Evolutionary conservation across 768 basidiomycete genomes (phyloP).

Genomic region (Floccularia luteovirens): DNA sequence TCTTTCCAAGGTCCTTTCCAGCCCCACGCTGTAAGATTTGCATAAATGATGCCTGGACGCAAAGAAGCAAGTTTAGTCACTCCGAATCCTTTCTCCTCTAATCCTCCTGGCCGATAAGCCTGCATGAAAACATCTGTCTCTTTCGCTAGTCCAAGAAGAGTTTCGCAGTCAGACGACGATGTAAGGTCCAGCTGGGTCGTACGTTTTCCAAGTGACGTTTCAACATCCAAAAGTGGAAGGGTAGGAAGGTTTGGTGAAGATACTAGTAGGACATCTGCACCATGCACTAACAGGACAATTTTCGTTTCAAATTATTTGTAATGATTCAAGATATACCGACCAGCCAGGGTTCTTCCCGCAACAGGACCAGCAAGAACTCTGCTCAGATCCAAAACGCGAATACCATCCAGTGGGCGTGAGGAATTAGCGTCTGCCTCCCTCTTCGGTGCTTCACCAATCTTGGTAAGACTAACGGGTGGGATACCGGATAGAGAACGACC

Average conservation of each 20-base stretch:
- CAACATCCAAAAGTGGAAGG: slow-evolving; percentile 42
- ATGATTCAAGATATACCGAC: slow-evolving; percentile 16
- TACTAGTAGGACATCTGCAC: slow-evolving; percentile 48
- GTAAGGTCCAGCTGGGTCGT: slow-evolving; percentile 53
- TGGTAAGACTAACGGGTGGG: slow-evolving; percentile 34
- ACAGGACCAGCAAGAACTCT: slow-evolving; percentile 53
- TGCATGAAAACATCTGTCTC: slow-evolving; percentile 55
- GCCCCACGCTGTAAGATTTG: slow-evolving; percentile 48
- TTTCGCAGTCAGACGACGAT: slow-evolving; percentile 17
- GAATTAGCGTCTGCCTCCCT: slow-evolving; percentile 10
- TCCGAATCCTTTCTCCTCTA: slow-evolving; percentile 42
- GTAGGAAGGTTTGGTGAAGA: slow-evolving; percentile 49
- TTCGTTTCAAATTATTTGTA: not conserved
- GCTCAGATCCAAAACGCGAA: slow-evolving; percentile 52
- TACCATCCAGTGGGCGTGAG: slow-evolving; percentile 33
- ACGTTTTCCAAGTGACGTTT: slow-evolving; percentile 57
- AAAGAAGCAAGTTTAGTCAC: slow-evolving; percentile 26
- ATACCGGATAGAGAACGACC: slow-evolving; percentile 28
- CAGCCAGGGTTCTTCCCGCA: slow-evolving; percentile 49
- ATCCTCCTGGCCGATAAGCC: slow-evolving; percentile 46
- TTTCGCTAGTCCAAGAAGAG: slow-evolving; percentile 25
- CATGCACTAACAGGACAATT: slow-evolving; percentile 29
- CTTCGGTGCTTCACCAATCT: slow-evolving; percentile 40
- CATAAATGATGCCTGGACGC: slow-evolving; percentile 42
- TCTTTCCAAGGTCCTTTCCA: slow-evolving; percentile 51